phyloP scores from a whole-genome alignment of 768 basidiomycete species.

The Naematelia aurantialba region DNA sequence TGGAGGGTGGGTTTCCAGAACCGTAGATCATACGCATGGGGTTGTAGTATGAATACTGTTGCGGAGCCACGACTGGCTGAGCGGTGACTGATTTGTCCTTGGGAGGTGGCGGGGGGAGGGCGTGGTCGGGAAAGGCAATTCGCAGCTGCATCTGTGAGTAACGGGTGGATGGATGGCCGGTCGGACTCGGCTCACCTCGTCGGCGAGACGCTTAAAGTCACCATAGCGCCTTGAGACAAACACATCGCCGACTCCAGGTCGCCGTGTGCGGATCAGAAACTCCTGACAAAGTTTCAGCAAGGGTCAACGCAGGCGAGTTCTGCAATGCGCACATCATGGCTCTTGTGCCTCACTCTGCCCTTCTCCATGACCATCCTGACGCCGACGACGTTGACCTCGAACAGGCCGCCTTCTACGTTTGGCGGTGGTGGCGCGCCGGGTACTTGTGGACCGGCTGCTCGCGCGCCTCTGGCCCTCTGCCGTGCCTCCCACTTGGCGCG shows the following conservation, averaged over 20 bases:
- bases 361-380: conserved; percentile 79
- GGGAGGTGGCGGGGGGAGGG: conserved; percentile 74
- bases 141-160: conserved; percentile 60
- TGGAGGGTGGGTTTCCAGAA: conserved; percentile 3
- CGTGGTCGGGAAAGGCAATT: conserved; percentile 76
- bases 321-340: conserved; percentile 73
- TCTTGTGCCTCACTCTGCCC: conserved; percentile 76
- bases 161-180: neutral
- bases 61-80: conserved; percentile 17
- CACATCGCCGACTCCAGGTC: conserved; percentile 67
- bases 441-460: neutral
- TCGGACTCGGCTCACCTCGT: conserved; percentile 65
- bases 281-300: conserved; percentile 58
- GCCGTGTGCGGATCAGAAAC: conserved; percentile 85
- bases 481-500: conserved; percentile 56
- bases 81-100: conserved; percentile 70
- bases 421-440: conserved; percentile 15
- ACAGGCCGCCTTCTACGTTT: conserved; percentile 48
- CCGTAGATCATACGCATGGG: conserved; percentile 44
- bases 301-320: neutral
- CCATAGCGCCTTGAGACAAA: conserved; percentile 91
- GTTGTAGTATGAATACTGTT: conserved; percentile 43
- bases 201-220: conserved; percentile 83
- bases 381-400: conserved; percentile 87
- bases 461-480: conserved; percentile 8